Percentiles rank a stretch among this genome's conserved stretches.
Evolutionary conservation across 2,329 filamentous ascomycete genomes (phyloP).

Genomic region (Aspergillus transmontanensis): DNA sequence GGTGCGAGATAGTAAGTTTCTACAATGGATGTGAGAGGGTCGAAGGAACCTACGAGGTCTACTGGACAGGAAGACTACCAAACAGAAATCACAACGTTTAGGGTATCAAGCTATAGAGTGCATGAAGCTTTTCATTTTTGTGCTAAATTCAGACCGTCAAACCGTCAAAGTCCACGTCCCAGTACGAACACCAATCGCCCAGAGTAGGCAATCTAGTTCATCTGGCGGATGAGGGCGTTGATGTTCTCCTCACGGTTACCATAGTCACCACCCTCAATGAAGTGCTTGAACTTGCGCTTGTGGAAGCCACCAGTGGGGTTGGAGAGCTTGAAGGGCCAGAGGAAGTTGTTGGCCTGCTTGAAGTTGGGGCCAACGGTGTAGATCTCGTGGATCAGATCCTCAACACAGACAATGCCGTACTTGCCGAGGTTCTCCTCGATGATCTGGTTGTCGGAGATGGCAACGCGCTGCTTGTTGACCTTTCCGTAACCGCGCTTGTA

Average conservation of each 20-base stretch:
- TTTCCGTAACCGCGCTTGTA: slow-evolving; percentile 99
- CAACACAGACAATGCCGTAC: slow-evolving; percentile 98
- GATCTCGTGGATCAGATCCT: slow-evolving; percentile 99
- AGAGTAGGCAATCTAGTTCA: slow-evolving; percentile 71
- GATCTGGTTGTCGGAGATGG: slow-evolving; percentile 96
- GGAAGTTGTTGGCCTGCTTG: slow-evolving; percentile 99
- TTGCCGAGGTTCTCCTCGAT: slow-evolving; percentile 96
- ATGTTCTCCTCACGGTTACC: slow-evolving; percentile 99
- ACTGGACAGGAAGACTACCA: background rate
- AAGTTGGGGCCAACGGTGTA: slow-evolving; percentile 98
- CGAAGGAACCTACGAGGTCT: background rate
- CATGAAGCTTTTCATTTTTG: slow-evolving; percentile 39
- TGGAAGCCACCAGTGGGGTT: slow-evolving; percentile 98
- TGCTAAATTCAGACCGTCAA: slow-evolving; percentile 25
- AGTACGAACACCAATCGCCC: slow-evolving; percentile 21
- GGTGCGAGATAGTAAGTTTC: too few relatives aligned
- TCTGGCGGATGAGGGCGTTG: slow-evolving; percentile 93
- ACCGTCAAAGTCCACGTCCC: slow-evolving; percentile 33
- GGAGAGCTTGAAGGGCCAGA: slow-evolving; percentile 99
- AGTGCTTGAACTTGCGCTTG: slow-evolving; percentile 97
- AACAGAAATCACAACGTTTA: background rate
- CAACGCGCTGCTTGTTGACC: slow-evolving; percentile 95
- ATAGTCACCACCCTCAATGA: slow-evolving; percentile 96
- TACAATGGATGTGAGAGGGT: too few relatives aligned
- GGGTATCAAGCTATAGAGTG: slow-evolving; percentile 29